Evolutionary conservation across 306 rosid genomes (phyloP), one percentile per base, ranked within the genome.

Genomic region (Macrotyloma uniflorum): DNA sequence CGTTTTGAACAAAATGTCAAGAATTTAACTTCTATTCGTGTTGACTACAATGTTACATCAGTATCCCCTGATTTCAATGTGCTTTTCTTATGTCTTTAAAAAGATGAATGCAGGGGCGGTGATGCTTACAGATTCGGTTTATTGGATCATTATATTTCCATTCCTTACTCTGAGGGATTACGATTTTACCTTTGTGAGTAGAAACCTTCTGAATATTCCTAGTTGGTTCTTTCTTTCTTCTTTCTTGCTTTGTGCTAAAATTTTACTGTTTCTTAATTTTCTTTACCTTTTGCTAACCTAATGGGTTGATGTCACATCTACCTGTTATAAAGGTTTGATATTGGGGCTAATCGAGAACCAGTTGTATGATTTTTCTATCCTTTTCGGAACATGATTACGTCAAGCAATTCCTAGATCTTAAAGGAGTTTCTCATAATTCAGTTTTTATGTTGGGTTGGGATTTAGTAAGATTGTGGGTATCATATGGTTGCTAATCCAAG

Each of bases 81-180:
- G 23, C 43, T 80, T 74, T 76, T 57, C 50, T 59, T 30, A 15
- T 82, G 53, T 76, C 19, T 50, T 61, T 28, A 47, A 67, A 70
- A 88, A 92, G 95, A 88, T 83, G 35, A 87, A 67, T 85, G 92
- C 90, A 68, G 97, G 97, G 58, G 87, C 92, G 9, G 97, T 92
- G 81, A 72, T 88, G 88, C 86, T 90, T 54, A 92, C 92, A 36
- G 96, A 92, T 80, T 61, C 67, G 49, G 26, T 92, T 54, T 88
- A 84, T 71, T 92, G 97, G 96, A 3, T 80, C 66, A 26, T 92
- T 63, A 87, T 92, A 54, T 88, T 88, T 82, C 96, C 96, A 3
- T 87, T 92, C 70, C 86, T 92, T 77, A 83, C 90, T 62, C 47
- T 82, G 91, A 82, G 58, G 83, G 89, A 88, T 64, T 88, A 87